These are phyloP conservation scores for Eragrostis nindensis DNA, from an alignment of 176 grass and related monocot species.

Conservation along the genomic window DNA sequence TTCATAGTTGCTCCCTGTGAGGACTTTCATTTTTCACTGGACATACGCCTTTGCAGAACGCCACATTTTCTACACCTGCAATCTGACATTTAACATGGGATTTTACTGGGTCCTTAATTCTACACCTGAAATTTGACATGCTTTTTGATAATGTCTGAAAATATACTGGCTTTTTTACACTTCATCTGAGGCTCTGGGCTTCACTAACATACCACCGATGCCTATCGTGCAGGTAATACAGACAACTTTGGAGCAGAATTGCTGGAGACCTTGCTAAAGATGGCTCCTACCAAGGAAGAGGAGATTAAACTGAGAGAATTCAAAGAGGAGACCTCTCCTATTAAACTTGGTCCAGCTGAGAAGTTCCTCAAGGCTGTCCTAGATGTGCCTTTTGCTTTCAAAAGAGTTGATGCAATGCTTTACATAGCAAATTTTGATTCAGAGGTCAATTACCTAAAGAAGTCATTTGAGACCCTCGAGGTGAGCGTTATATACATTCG, in stretches of 20 bases:
- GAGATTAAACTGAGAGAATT: conserved; percentile 91
- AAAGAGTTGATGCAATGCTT: conserved; percentile 94
- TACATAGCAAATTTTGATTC: conserved; percentile 95
- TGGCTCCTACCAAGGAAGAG: conserved; percentile 99
- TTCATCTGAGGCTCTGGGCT: conserved; percentile 16
- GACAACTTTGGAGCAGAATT: conserved; percentile 81
- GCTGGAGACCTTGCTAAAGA: conserved; percentile 95
- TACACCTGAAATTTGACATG: too few relatives aligned
- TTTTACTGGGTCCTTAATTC: not conserved
- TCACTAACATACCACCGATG: conserved; percentile 24
- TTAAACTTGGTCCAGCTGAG: conserved; percentile 78
- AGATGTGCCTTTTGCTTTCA: conserved; percentile 96
- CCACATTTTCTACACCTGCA: not conserved
- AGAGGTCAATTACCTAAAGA: conserved; percentile 96
- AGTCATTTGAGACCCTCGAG: conserved; percentile 97
- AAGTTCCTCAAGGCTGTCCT: conserved; percentile 97
- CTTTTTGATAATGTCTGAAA: conserved; percentile 24
- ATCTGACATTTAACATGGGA: not conserved
- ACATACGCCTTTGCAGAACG: not conserved
- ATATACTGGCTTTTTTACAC: conserved; percentile 15
- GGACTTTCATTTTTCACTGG: not conserved
- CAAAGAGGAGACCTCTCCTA: conserved; percentile 72
- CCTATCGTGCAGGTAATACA: conserved; percentile 66
- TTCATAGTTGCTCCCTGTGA: conserved; percentile 13
- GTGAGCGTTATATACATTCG: conserved; percentile 45